Base-by-base conservation (phyloP, 2,329 filamentous ascomycete species). In the Cercospora citrullina region DNA sequence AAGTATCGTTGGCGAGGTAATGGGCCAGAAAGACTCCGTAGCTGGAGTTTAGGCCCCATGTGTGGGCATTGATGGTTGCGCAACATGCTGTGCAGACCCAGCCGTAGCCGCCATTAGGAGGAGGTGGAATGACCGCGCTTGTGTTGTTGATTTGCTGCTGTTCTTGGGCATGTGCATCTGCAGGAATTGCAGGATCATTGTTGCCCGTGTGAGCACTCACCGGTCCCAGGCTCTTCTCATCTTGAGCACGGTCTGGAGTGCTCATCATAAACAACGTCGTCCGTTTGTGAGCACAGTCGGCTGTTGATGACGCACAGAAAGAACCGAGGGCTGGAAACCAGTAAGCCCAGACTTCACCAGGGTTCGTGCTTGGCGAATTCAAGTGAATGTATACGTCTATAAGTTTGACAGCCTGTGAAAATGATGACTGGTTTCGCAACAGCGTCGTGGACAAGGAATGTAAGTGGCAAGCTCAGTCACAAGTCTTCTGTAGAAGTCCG, bases 1-100 rank as follows among this genome's bases (percentile, higher is more conserved):
- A 93, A 23, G 84, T 83, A 63, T 88, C 81, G 60, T 85, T 85
- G 18, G 84, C 81, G 65, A 94, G 85, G 81, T 94, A 95, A 74
- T 93, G 86, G 16, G 92, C 89, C 14, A 94, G 87, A 71, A 90
- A 92, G 66, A 93, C 89, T 77, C 91, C 91, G 81, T 86, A 91
- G 1, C 86, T 84, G 4, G 71, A 74, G 60, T 79, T 78, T 8
- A 78, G 64, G 16, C 77, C 77, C 83, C 83, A 84, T 4, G 82
- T 84, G 72, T 84, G 81, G 0, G 77, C 80, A 71, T 84, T 84
- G 39, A 85, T 83, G 5, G 79, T 70, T 61, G 79, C 79, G 16
- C 76, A 75, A 45, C 80, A 81, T 28, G 75, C 80, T 18, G 85
- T 84, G 71, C 83, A 85, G 6, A 87, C 81, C 85, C 85, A 87